Conservation (phyloP, 164 flowering plant species). For the Magnolia kwangsiensis region DNA sequence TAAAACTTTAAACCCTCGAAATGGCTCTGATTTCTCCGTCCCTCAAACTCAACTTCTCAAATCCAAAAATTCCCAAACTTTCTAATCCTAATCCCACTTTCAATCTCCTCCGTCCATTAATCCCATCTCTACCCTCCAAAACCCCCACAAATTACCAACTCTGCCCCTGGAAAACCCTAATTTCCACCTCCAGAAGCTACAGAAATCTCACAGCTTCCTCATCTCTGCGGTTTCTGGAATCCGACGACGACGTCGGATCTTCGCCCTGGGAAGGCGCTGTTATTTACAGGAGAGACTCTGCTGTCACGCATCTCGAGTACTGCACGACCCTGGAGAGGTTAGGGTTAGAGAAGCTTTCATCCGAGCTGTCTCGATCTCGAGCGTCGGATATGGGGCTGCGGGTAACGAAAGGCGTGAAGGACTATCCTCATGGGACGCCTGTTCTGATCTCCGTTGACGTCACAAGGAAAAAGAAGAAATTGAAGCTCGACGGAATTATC, state of each 20-base stretch:
- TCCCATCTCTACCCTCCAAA: neutral
- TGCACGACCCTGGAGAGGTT: constrained; percentile 94
- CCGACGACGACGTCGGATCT: neutral
- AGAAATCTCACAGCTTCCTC: constrained; percentile 1
- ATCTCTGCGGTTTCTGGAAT: constrained; percentile 1
- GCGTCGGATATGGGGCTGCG: constrained; percentile 80
- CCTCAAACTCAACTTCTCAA: neutral
- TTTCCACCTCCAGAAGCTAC: neutral
- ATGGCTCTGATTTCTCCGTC: constrained; percentile 7
- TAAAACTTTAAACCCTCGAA: neutral
- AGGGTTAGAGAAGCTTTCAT: constrained; percentile 65
- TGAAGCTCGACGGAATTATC: constrained; percentile 82
- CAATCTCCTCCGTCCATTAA: neutral
- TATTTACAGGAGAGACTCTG: constrained; percentile 61
- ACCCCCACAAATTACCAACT: neutral
- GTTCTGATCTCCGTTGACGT: constrained; percentile 83
- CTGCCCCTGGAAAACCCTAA: constrained; percentile 5
- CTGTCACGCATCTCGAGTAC: constrained; percentile 66
- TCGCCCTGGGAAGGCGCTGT: constrained; percentile 96
- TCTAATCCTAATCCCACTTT: neutral
- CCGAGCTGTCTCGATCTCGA: constrained; percentile 56
- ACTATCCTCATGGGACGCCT: constrained; percentile 75
- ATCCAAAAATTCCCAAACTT: neutral
- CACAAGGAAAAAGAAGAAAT: constrained; percentile 57
- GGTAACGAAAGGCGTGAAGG: constrained; percentile 72